Evolutionary conservation across 1,284 basidiomycete species (phyloP).

Genomic region (Cerioporus squamosus): DNA sequence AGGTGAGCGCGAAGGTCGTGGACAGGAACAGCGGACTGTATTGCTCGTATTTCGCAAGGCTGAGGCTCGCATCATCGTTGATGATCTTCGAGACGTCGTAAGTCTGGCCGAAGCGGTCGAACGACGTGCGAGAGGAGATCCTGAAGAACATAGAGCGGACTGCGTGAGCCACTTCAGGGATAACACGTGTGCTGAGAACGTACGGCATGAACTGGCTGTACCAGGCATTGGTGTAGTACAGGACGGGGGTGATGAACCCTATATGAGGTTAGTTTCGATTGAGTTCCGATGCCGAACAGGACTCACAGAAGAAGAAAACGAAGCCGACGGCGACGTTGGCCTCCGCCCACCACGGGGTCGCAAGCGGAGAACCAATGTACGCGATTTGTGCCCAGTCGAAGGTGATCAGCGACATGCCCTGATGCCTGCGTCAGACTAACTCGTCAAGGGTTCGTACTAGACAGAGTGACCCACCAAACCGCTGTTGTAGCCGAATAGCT

Average conservation of each 20-base stretch:
- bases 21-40: conserved; percentile 73
- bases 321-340: conserved; percentile 64
- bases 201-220: conserved; percentile 48
- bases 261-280: conserved; percentile 32
- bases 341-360: conserved; percentile 60
- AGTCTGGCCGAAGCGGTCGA: conserved; percentile 55
- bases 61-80: conserved; percentile 54
- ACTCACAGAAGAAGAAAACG: conserved; percentile 59
- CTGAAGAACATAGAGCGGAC: conserved; percentile 24
- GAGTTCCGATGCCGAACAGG: conserved; percentile 34
- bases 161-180: neutral
- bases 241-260: conserved; percentile 70
- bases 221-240: conserved; percentile 55
- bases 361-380: conserved; percentile 66
- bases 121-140: conserved; percentile 61
- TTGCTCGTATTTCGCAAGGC: conserved; percentile 52
- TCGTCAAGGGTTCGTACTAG: neutral
- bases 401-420: conserved; percentile 49
- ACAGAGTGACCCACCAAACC: conserved; percentile 35
- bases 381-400: conserved; percentile 53
- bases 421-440: neutral
- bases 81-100: conserved; percentile 65
- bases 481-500: conserved; percentile 46
- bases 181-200: conserved; percentile 20
- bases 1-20: conserved; percentile 66